Evolutionary conservation across 2,329 filamentous ascomycete species (phyloP).

Genomic region (Cladobotryum protrusum): DNA sequence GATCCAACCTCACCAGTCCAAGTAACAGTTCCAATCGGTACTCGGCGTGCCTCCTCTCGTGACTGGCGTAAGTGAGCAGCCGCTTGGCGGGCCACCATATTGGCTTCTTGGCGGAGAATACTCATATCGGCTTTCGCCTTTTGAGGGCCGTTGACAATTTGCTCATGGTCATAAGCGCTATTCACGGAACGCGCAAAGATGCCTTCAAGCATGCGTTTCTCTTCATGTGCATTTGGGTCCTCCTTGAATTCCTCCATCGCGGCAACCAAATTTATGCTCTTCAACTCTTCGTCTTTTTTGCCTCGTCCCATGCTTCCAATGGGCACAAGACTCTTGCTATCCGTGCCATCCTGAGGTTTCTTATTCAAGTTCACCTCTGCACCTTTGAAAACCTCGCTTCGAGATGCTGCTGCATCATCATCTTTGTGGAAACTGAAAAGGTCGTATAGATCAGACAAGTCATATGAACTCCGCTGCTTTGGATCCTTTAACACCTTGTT

Average conservation of each 20-base stretch:
- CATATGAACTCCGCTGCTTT: conserved; percentile 86
- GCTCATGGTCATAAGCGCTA: conserved; percentile 87
- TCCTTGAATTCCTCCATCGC: conserved; percentile 58
- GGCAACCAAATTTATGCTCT: conserved; percentile 54
- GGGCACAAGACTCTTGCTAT: conserved; percentile 9
- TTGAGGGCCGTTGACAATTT: conserved; percentile 74
- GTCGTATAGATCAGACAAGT: conserved; percentile 84
- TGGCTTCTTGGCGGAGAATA: conserved; percentile 77
- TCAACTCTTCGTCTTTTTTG: conserved; percentile 39
- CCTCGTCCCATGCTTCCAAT: conserved; percentile 13
- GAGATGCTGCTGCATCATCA: conserved; percentile 59
- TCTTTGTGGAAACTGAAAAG: conserved; percentile 66
- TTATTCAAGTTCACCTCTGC: conserved; percentile 55
- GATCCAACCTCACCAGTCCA: conserved; percentile 87
- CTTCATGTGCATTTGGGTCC: conserved; percentile 47
- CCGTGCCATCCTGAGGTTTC: conserved; percentile 4
- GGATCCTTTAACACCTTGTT: conserved; percentile 95
- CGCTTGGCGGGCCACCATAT: conserved; percentile 69
- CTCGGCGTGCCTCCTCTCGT: conserved; percentile 61
- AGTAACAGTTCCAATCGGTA: conserved; percentile 80
- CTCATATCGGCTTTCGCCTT: conserved; percentile 67
- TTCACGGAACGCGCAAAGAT: conserved; percentile 87
- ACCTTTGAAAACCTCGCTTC: conserved; percentile 79
- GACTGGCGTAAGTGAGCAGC: conserved; percentile 69
- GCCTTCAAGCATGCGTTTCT: conserved; percentile 77